Conservation (phyloP, 2,329 filamentous ascomycete species). For the Torrubiellomyces zombiae region DNA sequence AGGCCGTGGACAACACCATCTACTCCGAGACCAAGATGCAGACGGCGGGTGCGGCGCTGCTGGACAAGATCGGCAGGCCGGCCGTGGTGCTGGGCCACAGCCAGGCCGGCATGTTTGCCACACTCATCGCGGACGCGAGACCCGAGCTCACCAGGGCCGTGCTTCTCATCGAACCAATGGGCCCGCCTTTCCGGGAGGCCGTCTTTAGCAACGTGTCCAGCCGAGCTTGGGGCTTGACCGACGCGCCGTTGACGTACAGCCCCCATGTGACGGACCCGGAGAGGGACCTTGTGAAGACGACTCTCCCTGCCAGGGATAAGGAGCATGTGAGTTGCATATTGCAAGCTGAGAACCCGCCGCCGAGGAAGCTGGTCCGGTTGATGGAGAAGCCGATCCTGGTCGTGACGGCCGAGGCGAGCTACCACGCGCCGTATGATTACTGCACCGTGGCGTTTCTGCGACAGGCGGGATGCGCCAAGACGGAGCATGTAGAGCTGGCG, state of each 20-base stretch:
- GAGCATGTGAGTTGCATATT: conserved; percentile 13
- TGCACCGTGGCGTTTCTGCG: conserved; percentile 22
- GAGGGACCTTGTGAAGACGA: conserved; percentile 16
- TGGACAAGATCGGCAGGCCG: conserved; percentile 25
- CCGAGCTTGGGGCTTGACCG: conserved; percentile 27
- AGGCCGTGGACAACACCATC: conserved; percentile 15
- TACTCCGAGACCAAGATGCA: conserved; percentile 20
- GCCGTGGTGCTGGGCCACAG: conserved; percentile 26
- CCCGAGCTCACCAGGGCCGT: conserved; percentile 24
- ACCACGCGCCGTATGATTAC: conserved; percentile 28
- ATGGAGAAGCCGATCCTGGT: conserved; percentile 7
- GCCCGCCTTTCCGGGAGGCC: conserved; percentile 28
- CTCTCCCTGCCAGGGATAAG: conserved; percentile 8
- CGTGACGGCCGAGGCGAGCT: conserved; percentile 23
- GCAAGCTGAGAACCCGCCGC: conserved; percentile 12
- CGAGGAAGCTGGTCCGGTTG: conserved; percentile 6
- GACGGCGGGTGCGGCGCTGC: conserved; percentile 21
- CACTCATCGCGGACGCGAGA: conserved; percentile 23
- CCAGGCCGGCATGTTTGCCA: conserved; percentile 24
- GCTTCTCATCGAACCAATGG: conserved; percentile 27
- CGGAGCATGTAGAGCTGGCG: conserved; percentile 19
- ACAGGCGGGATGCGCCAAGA: conserved; percentile 22
- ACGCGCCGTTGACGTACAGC: conserved; percentile 29
- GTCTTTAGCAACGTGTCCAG: conserved; percentile 17
- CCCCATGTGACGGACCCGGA: conserved; percentile 21